Evolutionary conservation across 371 early-diverging fungal species (phyloP), one percentile per base, ranked within the genome.

Genomic region (Dichotomocladium elegans): DNA sequence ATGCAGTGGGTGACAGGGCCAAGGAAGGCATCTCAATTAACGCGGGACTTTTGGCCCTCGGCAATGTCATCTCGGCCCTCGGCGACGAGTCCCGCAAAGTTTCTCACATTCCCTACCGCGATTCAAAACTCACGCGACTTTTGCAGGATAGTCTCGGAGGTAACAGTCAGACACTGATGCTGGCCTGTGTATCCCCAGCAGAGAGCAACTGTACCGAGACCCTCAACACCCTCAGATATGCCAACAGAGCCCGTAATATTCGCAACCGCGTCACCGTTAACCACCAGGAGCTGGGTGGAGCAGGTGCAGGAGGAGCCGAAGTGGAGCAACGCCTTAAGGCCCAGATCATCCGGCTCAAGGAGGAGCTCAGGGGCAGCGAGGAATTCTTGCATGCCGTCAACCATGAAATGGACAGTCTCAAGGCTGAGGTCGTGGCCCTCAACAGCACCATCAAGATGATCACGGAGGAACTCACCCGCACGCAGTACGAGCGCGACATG

Each of bases 1-100:
- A 53, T 53, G 96, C 98, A 4, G 87, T 86, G n/a, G 99, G 99
- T 11, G 96, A 93, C 26, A 82, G 94, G 34, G 92, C 90, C 25
- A 92, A 89, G 66, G 99, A 99, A 66, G 94, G 96, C 29, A 99
- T 98, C 34, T 87, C 91, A 4, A 99, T 99, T 64, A 99, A 99
- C 69, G 85, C 90, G 11, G 99, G 99, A 1, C 82, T 99, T 4
- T 78, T 99, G 48, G 96, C 96, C 0, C 84, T 99, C n/a, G 97
- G 97, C 53, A 99, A 97, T 67, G 99, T 99, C 10, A 99, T 99
- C 43, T 91, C 90, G 7, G 98, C 98, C 3, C 79, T 99, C 22
- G 92, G 91, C 22, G 97, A 95, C 60, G 82, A 90, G 53, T 68
- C 80, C 40, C 69, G 88, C 31, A 77, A 65, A 42, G 68, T 70